These are phyloP conservation scores for Bothriochloa decipiens DNA, from an alignment of 176 grass and related monocot species.

Conservation along the genomic window DNA sequence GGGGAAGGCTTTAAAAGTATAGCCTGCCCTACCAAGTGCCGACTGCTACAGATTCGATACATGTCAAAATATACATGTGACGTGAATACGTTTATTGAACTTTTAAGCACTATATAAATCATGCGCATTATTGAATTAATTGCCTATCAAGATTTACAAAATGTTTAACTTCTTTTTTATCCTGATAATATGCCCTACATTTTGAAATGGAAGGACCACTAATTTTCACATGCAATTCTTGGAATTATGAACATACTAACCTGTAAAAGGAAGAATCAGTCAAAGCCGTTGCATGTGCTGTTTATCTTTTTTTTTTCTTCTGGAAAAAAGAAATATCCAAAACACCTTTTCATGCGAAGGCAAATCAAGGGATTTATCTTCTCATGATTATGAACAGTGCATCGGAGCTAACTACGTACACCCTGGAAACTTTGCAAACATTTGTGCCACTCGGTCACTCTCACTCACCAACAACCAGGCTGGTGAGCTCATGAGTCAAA, in stretches of 20 bases:
- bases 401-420: background rate
- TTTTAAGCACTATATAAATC: no score
- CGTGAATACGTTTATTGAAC: no score
- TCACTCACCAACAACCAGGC: background rate
- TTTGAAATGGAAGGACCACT: background rate
- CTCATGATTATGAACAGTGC: background rate
- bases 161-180: no score
- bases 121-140: no score
- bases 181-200: background rate
- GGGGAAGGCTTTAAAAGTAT: no score
- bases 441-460: background rate
- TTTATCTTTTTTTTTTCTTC: background rate
- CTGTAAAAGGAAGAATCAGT: background rate
- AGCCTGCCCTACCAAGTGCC: no score
- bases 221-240: background rate
- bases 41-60: no score
- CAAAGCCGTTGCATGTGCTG: background rate
- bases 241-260: background rate
- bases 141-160: no score
- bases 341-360: background rate
- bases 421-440: background rate
- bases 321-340: background rate
- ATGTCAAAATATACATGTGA: no score
- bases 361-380: background rate
- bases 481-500: constrained; percentile 20